Base-by-base conservation (phyloP, 345 rosid species). In the Chamaenerion angustifolium region DNA sequence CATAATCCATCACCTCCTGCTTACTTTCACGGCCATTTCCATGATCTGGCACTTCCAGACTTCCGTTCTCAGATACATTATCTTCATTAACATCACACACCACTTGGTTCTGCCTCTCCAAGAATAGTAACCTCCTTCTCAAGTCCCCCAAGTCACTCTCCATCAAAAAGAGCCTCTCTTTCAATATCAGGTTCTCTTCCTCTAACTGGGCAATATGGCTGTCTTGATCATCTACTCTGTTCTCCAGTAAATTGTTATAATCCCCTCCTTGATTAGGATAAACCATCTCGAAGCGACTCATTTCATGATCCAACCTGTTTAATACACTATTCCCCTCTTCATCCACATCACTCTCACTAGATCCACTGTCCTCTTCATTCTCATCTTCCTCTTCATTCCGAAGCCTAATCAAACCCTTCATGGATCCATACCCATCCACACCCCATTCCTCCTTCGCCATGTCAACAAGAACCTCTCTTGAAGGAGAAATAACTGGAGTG, bases 361-460 rank as follows among this genome's bases (percentile, higher is more conserved):
- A 92, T 9, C 89, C 95, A 48, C 67, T 69, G 4, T 76, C 52
- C 12, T 59, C 94, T 16, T 82, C 98, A 0, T 90, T 88, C 16
- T 92, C 89, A 11, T 87, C 94, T 3, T 88, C 97, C 3, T 83
- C 95, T 13, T 55, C 59, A 2, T 90, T 82, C 40, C 94, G 60
- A 10, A 92, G 69, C 75, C 96, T 70, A 51, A 92, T 92, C 71
- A 84, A 41, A 10, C 98, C 96, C 64, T 92, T 92, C 98, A 92
- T 92, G 3, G 96, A 84, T 15, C 98, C 98, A 44, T 87, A 92
- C 18, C 98, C 98, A 72, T 92, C 95, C 51, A 92, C 98, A 0
- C 98, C 95, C 95, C 96, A 92, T 51, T 92, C 94, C 65, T 92
- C 96, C 70, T 88, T 87, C 0, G 96, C 98, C 94, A 77, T 84